Percentiles rank a stretch among this genome's conserved stretches.
These are phyloP conservation scores for Gnomoniopsis sp. DNA, from an alignment of 2,329 filamentous ascomycete genomes.

Conservation along the genomic window DNA sequence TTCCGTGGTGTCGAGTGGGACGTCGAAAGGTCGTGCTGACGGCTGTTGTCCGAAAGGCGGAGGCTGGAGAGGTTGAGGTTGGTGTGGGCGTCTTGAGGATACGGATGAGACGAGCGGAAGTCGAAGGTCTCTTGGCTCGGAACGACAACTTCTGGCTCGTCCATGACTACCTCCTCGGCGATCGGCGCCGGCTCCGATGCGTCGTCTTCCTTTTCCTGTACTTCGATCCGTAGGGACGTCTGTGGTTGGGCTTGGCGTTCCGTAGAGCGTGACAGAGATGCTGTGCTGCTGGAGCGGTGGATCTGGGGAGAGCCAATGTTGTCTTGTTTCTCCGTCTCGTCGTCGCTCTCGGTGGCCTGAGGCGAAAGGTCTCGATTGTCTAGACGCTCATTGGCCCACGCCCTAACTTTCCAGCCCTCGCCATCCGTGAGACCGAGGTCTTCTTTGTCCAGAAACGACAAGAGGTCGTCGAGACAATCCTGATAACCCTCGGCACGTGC, in stretches of 20 bases:
- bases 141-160: constrained; percentile 39
- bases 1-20: constrained; percentile 24
- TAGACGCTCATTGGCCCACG: constrained; percentile 66
- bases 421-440: constrained; percentile 75
- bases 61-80: constrained; percentile 61
- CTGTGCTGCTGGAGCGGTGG: constrained; percentile 43
- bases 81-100: constrained; percentile 45
- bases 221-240: constrained; percentile 27
- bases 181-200: constrained; percentile 24
- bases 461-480: constrained; percentile 85
- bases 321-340: constrained; percentile 64
- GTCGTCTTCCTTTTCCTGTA: constrained; percentile 35
- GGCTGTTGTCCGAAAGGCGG: constrained; percentile 50
- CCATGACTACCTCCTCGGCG: constrained; percentile 18
- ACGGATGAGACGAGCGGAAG: constrained; percentile 63
- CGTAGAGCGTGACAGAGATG: constrained; percentile 28
- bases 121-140: constrained; percentile 63
- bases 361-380: constrained; percentile 57
- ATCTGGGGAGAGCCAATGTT: constrained; percentile 56
- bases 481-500: constrained; percentile 83
- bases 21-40: constrained; percentile 35
- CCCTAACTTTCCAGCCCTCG: constrained; percentile 63
- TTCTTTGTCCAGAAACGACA: constrained; percentile 80
- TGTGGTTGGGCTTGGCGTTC: not conserved
- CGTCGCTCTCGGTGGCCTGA: constrained; percentile 43